Percentiles rank a stretch among this genome's conserved stretches.
Evolutionary conservation across 1,284 basidiomycete species (phyloP).

Genomic region (Ustilago tritici): DNA sequence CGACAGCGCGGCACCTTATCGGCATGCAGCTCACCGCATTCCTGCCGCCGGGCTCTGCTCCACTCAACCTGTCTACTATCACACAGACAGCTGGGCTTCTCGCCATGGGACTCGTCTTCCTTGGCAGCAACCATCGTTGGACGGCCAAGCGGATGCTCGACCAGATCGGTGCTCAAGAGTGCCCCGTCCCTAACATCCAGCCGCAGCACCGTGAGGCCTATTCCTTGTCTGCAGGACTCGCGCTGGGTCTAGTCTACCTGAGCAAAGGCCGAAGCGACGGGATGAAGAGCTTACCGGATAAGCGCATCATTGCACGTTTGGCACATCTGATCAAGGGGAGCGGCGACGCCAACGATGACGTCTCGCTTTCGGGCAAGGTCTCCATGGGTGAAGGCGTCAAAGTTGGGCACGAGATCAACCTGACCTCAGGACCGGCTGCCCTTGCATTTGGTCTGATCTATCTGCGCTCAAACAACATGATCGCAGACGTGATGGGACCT

Average conservation of each 20-base stretch:
- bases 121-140: constrained; percentile 85
- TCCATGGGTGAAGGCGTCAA: constrained; percentile 1
- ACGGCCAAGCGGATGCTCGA: constrained; percentile 91
- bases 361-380: constrained; percentile 5
- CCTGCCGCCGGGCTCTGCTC: constrained; percentile 85
- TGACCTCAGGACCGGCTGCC: constrained; percentile 80
- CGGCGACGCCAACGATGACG: not conserved
- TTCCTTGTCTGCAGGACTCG: constrained; percentile 85
- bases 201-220: constrained; percentile 81
- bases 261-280: constrained; percentile 73
- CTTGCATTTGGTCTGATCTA: constrained; percentile 93
- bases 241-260: constrained; percentile 95
- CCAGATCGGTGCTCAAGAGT: constrained; percentile 83
- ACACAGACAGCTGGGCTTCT: constrained; percentile 90
- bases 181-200: constrained; percentile 78
- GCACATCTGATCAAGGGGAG: constrained; percentile 47
- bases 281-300: constrained; percentile 58
- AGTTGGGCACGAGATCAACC: constrained; percentile 30
- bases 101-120: constrained; percentile 88
- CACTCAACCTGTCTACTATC: constrained; percentile 88
- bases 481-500: constrained; percentile 84
- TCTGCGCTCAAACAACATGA: constrained; percentile 83
- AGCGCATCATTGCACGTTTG: constrained; percentile 52
- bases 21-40: constrained; percentile 93
- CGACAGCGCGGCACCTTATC: constrained; percentile 87